These are phyloP conservation scores for Filosporella fistucella DNA, from an alignment of 495 filamentous ascomycete species.

Conservation along the genomic window DNA sequence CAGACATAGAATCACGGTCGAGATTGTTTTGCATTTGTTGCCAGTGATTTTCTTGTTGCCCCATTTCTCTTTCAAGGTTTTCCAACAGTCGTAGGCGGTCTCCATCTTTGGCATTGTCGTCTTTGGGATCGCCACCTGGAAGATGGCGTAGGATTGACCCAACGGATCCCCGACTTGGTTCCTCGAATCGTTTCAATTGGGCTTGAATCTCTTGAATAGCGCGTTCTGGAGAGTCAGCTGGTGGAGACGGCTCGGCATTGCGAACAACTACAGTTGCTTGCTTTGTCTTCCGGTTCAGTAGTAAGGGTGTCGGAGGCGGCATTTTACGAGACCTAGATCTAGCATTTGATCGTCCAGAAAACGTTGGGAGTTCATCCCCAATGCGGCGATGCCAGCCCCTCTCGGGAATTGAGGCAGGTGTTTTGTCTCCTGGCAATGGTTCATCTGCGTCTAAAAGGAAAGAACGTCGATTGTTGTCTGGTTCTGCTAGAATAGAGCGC, in stretches of 20 bases:
- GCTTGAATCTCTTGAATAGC: slow-evolving; percentile 45
- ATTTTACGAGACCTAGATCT: slow-evolving; percentile 27
- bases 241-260: slow-evolving; percentile 31
- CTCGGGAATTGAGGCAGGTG: background rate
- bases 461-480: slow-evolving; percentile 9
- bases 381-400: slow-evolving; percentile 43
- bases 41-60: slow-evolving; percentile 45
- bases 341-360: slow-evolving; percentile 36
- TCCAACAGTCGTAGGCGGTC: slow-evolving; percentile 36
- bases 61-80: slow-evolving; percentile 50
- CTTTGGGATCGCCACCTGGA: slow-evolving; percentile 23
- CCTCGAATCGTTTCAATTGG: slow-evolving; percentile 33
- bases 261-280: slow-evolving; percentile 23
- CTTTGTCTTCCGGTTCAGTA: slow-evolving; percentile 32
- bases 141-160: slow-evolving; percentile 17
- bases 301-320: slow-evolving; percentile 43
- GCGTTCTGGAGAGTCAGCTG: slow-evolving; percentile 41
- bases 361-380: slow-evolving; percentile 47
- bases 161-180: slow-evolving; percentile 16
- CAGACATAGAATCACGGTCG: slow-evolving; percentile 42
- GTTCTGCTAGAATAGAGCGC: slow-evolving; percentile 1
- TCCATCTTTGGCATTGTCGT: slow-evolving; percentile 11
- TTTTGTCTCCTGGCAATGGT: slow-evolving; percentile 14
- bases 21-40: slow-evolving; percentile 42
- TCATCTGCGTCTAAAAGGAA: slow-evolving; percentile 6